A percentile compares a stretch with the other conserved stretches of the same genome.
Conservation (phyloP, 1,284 basidiomycete species). For the Trichosporon ovoides region DNA sequence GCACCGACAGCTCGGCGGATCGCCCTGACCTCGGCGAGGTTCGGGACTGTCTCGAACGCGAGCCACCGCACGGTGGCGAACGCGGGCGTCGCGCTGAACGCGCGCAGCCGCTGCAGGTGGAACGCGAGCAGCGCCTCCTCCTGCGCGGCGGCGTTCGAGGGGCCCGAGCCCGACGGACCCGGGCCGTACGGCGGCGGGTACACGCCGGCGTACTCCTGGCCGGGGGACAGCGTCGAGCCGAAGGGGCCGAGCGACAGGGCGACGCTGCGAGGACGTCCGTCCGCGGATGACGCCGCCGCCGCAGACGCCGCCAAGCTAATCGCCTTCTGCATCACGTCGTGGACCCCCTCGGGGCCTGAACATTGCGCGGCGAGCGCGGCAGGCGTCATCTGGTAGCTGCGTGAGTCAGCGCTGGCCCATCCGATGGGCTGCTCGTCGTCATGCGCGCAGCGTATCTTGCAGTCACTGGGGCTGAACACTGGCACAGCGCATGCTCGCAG, state of each 20-base stretch:
- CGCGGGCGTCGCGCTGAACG: constrained; percentile 54
- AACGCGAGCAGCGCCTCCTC: constrained; percentile 58
- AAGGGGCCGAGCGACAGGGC: constrained; percentile 69
- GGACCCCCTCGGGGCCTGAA: neutral
- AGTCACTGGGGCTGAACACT: neutral
- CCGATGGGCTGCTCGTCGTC: neutral
- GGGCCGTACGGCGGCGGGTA: constrained; percentile 74
- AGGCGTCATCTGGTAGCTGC: constrained; percentile 20
- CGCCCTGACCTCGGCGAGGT: constrained; percentile 61
- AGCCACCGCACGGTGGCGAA: constrained; percentile 62
- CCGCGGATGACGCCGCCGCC: neutral
- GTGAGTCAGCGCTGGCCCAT: constrained; percentile 5
- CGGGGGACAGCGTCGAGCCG: constrained; percentile 61
- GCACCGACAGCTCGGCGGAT: constrained; percentile 59
- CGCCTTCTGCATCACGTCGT: neutral
- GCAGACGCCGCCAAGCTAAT: neutral
- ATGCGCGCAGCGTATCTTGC: neutral
- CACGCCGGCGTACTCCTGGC: constrained; percentile 67
- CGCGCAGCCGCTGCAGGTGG: constrained; percentile 61
- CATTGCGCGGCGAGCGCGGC: neutral
- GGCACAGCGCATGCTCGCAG: too few species aligned
- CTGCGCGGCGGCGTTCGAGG: neutral
- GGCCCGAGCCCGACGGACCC: constrained; percentile 11
- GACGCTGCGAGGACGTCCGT: constrained; percentile 38
- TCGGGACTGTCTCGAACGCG: constrained; percentile 74